Percentiles rank a stretch among this genome's conserved stretches.
Conservation (phyloP, 2,329 filamentous ascomycete species). For the Microascus cirrosus region DNA sequence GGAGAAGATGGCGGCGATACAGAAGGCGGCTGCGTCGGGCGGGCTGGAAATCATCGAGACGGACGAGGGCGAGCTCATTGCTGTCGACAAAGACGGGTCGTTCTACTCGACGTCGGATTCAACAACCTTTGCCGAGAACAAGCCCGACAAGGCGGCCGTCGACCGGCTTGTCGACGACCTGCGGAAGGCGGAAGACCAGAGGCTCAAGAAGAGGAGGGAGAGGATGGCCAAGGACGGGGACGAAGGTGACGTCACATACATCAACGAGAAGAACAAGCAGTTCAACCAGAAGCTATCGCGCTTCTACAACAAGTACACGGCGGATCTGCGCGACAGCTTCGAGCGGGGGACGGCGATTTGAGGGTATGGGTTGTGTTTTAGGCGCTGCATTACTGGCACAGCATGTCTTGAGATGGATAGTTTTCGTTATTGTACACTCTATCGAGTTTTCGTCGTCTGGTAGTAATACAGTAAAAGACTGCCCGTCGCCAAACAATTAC, state of each 20-base stretch:
- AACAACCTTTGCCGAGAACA: conserved; percentile 71
- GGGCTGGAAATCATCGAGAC: conserved; percentile 90
- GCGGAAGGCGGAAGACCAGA: conserved; percentile 75
- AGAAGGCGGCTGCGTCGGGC: conserved; percentile 73
- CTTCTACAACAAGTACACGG: conserved; percentile 98
- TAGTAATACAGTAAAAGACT: conserved; percentile 3
- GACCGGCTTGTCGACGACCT: conserved; percentile 81
- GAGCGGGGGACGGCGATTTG: conserved; percentile 94
- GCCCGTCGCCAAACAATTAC: conserved; percentile 26
- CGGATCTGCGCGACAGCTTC: conserved; percentile 93
- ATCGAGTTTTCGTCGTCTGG: conserved; percentile 6
- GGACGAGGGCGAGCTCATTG: conserved; percentile 87
- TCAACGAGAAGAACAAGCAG: conserved; percentile 99
- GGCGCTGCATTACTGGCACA: neutral
- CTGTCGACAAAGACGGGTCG: conserved; percentile 79
- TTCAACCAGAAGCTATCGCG: conserved; percentile 95
- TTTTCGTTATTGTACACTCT: conserved; percentile 17
- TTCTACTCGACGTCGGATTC: conserved; percentile 87
- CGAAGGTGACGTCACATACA: conserved; percentile 89
- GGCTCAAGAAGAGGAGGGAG: conserved; percentile 77
- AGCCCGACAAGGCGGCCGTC: conserved; percentile 75
- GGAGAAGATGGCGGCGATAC: conserved; percentile 75
- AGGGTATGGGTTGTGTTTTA: neutral
- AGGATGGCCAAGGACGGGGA: conserved; percentile 69
- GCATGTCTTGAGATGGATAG: neutral